Percentiles rank a stretch among this genome's conserved stretches.
phyloP scores from a whole-genome alignment of 2,329 filamentous ascomycete genomes.

The Nannizzia gypsea region DNA sequence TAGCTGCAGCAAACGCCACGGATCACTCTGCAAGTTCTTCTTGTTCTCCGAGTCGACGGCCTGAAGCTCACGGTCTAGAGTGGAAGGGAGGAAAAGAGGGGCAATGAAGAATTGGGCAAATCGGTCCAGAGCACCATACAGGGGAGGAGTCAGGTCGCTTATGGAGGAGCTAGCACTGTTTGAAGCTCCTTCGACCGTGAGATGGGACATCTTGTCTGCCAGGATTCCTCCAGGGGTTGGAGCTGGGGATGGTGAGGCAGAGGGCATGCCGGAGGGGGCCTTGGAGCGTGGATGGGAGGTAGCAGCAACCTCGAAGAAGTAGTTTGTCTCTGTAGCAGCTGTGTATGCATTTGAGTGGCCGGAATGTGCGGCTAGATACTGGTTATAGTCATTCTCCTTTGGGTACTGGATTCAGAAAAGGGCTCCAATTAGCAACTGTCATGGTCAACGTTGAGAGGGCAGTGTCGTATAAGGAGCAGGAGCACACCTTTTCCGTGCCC shows the following conservation, averaged over 20 bases:
- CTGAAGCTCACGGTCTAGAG: conserved; percentile 72
- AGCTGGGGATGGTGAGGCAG: conserved; percentile 1
- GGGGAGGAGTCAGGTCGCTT: conserved; percentile 37
- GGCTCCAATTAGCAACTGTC: background rate
- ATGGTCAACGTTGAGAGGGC: too few species aligned
- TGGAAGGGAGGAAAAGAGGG: conserved; percentile 73
- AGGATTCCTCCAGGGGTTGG: conserved; percentile 9
- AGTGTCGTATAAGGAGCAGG: background rate
- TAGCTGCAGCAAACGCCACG: conserved; percentile 76
- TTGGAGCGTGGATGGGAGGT: conserved; percentile 41
- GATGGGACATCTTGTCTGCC: conserved; percentile 12
- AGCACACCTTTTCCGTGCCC: conserved; percentile 76
- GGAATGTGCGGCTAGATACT: conserved; percentile 80
- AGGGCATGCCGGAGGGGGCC: conserved; percentile 6
- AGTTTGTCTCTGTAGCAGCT: conserved; percentile 85
- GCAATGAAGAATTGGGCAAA: conserved; percentile 91
- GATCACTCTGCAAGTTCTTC: conserved; percentile 88
- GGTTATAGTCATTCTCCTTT: conserved; percentile 86
- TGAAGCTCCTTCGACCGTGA: conserved; percentile 11
- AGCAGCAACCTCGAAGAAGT: conserved; percentile 89
- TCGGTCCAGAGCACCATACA: conserved; percentile 74
- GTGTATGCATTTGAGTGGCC: conserved; percentile 94
- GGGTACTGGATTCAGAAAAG: conserved; percentile 65
- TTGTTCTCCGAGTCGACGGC: conserved; percentile 95
- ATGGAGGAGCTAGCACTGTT: conserved; percentile 16